Conservation (phyloP, 2,329 filamentous ascomycete genomes). For the Purpureocillium takamizusanense region DNA sequence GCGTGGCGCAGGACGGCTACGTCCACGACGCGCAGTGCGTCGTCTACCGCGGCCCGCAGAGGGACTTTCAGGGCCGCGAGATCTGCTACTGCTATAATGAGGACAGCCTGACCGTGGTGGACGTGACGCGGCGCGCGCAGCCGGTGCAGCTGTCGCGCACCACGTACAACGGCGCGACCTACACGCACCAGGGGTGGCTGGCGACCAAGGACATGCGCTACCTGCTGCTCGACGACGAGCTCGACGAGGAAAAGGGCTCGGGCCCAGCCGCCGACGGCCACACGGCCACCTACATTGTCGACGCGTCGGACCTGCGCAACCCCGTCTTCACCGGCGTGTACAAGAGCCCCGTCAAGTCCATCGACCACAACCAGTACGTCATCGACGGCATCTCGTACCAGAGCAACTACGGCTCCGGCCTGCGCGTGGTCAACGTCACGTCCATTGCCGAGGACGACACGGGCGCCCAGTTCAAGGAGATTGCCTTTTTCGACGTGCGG, state of each 20-base stretch:
- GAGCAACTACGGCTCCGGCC: conserved; percentile 36
- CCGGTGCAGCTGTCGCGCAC: conserved; percentile 40
- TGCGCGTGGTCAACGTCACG: conserved; percentile 26
- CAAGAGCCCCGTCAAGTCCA: conserved; percentile 25
- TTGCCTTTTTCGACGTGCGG: conserved; percentile 36
- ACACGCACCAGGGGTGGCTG: conserved; percentile 47
- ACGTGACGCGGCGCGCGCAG: conserved; percentile 37
- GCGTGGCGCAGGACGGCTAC: conserved; percentile 38
- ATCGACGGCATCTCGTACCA: conserved; percentile 32
- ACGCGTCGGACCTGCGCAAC: conserved; percentile 27
- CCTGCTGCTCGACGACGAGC: conserved; percentile 37
- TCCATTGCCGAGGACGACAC: conserved; percentile 24
- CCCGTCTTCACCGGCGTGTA: conserved; percentile 29
- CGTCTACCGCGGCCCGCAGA: conserved; percentile 39
- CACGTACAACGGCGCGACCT: conserved; percentile 42
- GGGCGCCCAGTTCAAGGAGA: conserved; percentile 27
- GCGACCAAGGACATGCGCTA: conserved; percentile 32
- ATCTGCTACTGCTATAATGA: conserved; percentile 17
- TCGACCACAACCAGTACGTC: conserved; percentile 39
- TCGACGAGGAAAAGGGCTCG: conserved; percentile 33
- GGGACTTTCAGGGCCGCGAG: conserved; percentile 27
- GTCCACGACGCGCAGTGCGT: conserved; percentile 45
- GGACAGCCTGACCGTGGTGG: conserved; percentile 23
- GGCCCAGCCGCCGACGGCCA: conserved; percentile 25
- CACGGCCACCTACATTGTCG: conserved; percentile 38